Base-by-base conservation (phyloP, 1,284 basidiomycete genomes). In the Ganoderma meredithae region DNA sequence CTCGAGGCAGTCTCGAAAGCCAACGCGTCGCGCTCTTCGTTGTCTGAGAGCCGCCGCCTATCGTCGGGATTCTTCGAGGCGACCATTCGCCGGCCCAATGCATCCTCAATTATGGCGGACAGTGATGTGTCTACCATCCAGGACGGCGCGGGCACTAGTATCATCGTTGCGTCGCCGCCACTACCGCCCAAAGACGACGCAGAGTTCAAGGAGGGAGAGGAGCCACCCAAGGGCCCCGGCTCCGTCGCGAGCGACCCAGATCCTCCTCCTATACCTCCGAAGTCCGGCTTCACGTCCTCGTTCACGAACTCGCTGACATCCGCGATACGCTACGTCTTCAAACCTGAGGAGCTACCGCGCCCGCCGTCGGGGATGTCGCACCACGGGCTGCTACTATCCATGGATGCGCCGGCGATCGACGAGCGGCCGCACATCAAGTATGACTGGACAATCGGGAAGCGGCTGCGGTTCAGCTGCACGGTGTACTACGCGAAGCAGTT, bases 401-500 rank as follows among this genome's bases (percentile, higher is more conserved):
- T 87, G 33, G 77, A 74, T 9, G 72, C 82, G 1, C 78, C 81
- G 3, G 74, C 76, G 22, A 87, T 90, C 41, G 90, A 91, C 73
- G 89, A 90, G 33, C 84, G 86, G 22, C 92, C 92, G 3, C 92
- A 94, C 78, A 88, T 94, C 81, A 91, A 91, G 79, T 93, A 93
- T 74, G 89, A 92, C 70, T 93, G 90, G 86, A 90, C 89, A 6
- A 83, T 92, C 65, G 90, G 91, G 40, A 90, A 90, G 74, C 84
- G 87, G 68, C 80, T 93, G 64, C 90, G 87, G 78, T 90, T 94
- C 75, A 90, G 88, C 75, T 94, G 92, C 75, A 94, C 89, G 9
- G 89, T 90, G 17, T 94, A 93, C 77, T 94, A 91, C 76, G 92
- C 93, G 47, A 87, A 87, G 69, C 90, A 94, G 76, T 94, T 95